Percentiles rank a stretch among this genome's conserved stretches.
Evolutionary conservation across 2,329 filamentous ascomycete genomes (phyloP).

Genomic region (Nemania sp.): DNA sequence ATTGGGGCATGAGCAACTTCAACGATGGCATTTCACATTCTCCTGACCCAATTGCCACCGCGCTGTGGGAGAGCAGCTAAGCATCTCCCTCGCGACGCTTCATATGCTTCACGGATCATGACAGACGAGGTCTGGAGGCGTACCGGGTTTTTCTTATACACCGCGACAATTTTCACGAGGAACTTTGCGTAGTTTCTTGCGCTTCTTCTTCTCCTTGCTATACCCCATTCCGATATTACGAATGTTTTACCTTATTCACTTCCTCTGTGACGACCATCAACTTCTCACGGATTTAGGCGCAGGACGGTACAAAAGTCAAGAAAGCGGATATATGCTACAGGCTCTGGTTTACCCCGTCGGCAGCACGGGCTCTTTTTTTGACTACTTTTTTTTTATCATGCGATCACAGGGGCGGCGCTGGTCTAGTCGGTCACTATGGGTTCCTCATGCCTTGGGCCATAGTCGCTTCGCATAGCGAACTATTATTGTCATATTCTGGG

Average conservation of each 20-base stretch:
- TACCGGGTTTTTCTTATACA: slow-evolving; percentile 15
- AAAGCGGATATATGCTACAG: slow-evolving; percentile 17
- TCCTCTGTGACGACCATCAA: slow-evolving; percentile 28
- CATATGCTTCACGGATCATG: slow-evolving; percentile 17
- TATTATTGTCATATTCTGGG: slow-evolving; percentile 6
- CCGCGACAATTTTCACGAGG: slow-evolving; percentile 26
- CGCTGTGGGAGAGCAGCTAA: slow-evolving; percentile 36
- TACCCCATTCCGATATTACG: slow-evolving; percentile 28
- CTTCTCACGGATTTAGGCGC: slow-evolving; percentile 22
- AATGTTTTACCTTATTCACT: slow-evolving; percentile 28
- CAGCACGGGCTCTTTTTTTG: slow-evolving; percentile 9
- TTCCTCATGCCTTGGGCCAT: slow-evolving; percentile 1
- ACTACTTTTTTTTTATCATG: not conserved
- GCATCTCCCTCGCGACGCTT: slow-evolving; percentile 1
- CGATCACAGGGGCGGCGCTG: slow-evolving; percentile 15
- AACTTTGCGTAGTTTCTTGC: slow-evolving; percentile 16
- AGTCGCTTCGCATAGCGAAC: slow-evolving; percentile 17
- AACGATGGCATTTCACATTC: slow-evolving; percentile 43
- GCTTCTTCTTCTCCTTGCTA: slow-evolving; percentile 17
- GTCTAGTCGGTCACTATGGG: slow-evolving; percentile 16
- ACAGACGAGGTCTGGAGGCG: slow-evolving; percentile 23
- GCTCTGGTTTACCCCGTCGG: slow-evolving; percentile 1
- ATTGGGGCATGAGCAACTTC: slow-evolving; percentile 48
- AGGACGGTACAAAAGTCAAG: slow-evolving; percentile 22
- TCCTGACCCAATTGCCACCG: slow-evolving; percentile 41